Evolutionary conservation across 2,329 filamentous ascomycete genomes (phyloP).

Genomic region (Teratosphaeria nubilosa): DNA sequence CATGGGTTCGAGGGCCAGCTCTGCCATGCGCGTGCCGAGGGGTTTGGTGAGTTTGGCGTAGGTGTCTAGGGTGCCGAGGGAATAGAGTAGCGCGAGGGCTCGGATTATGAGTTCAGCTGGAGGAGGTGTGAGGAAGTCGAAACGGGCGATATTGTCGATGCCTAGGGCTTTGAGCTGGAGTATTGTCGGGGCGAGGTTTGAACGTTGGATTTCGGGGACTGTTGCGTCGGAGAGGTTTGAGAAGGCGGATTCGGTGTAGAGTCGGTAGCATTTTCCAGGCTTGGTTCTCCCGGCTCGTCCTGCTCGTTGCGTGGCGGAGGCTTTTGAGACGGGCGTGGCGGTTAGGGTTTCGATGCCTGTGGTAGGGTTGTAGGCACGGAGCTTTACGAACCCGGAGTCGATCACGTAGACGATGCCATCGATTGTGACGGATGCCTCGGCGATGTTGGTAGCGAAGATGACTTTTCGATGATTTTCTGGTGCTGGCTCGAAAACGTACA

Average conservation of each 20-base stretch:
- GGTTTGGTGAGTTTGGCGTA: constrained; percentile 86
- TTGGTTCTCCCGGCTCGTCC: constrained; percentile 82
- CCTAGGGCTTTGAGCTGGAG: constrained; percentile 90
- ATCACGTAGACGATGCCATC: constrained; percentile 85
- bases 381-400: constrained; percentile 83
- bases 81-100: constrained; percentile 78
- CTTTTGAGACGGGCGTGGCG: constrained; percentile 73
- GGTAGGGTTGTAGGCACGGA: constrained; percentile 71
- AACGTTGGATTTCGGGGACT: constrained; percentile 82
- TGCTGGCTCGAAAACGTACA: constrained; percentile 83
- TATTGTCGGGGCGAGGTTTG: constrained; percentile 77
- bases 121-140: constrained; percentile 78
- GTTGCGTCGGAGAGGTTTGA: constrained; percentile 58
- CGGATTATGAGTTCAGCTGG: constrained; percentile 76
- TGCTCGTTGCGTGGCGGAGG: constrained; percentile 82
- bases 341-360: constrained; percentile 85
- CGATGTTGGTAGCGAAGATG: constrained; percentile 89
- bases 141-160: constrained; percentile 86
- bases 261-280: constrained; percentile 84
- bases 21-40: constrained; percentile 82
- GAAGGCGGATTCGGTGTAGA: constrained; percentile 74
- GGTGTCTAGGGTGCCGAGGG: constrained; percentile 74
- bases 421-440: constrained; percentile 91
- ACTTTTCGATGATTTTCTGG: constrained; percentile 79
- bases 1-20: constrained; percentile 89